Percentiles rank a stretch among this genome's conserved stretches.
Evolutionary conservation across 208 protist species (phyloP).

Genomic region (Trypanosomatidae sp.): DNA sequence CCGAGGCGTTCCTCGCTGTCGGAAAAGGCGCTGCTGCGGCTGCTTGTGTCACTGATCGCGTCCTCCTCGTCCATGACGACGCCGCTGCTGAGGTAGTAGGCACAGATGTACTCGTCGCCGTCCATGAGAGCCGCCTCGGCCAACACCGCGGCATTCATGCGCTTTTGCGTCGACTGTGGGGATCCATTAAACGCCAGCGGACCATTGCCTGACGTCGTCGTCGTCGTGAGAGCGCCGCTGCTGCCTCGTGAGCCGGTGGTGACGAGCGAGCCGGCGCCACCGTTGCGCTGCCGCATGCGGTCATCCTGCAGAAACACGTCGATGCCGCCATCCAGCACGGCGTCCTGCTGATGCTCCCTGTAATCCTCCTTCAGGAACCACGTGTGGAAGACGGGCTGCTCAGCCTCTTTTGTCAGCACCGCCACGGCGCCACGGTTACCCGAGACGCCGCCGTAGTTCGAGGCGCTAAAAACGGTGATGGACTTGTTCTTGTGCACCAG

Average conservation of each 20-base stretch:
- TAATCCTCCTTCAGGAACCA: slow-evolving; percentile 69
- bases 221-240: too few relatives aligned
- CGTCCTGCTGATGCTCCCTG: too few relatives aligned
- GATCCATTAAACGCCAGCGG: too few relatives aligned
- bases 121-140: slow-evolving; percentile 22
- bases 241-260: too few relatives aligned
- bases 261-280: too few relatives aligned
- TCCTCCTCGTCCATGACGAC: slow-evolving; percentile 16
- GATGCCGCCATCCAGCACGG: too few relatives aligned
- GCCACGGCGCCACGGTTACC: slow-evolving; percentile 97
- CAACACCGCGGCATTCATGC: slow-evolving; percentile 6
- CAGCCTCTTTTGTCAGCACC: slow-evolving; percentile 45
- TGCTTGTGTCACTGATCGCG: slow-evolving; percentile 11
- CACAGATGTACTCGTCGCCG: slow-evolving; percentile 36
- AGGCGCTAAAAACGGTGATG: slow-evolving; percentile 86
- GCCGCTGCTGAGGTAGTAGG: slow-evolving; percentile 33
- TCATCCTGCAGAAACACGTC: too few relatives aligned
- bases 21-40: slow-evolving; percentile 23
- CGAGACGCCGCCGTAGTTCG: slow-evolving; percentile 87
- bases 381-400: slow-evolving; percentile 77
- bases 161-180: slow-evolving; percentile 4
- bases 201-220: too few relatives aligned
- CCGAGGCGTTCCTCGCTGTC: not conserved
- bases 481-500: slow-evolving; percentile 62
- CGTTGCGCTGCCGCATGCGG: too few relatives aligned